phyloP scores from a whole-genome alignment of 805 yeast species.

The Starmerella tilneyi region DNA sequence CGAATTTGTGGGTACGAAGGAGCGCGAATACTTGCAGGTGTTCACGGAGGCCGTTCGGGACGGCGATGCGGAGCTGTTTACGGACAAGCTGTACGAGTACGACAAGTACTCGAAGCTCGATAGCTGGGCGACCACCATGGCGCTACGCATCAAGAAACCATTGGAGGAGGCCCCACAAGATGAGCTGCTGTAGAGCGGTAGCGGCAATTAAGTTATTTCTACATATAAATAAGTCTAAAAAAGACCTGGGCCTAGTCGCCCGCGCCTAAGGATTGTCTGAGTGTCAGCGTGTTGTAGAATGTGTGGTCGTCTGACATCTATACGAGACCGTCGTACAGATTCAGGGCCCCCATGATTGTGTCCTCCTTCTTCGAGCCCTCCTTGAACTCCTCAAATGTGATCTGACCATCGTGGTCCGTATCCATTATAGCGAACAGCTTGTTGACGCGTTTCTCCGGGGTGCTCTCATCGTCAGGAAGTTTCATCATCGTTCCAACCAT shows the following conservation, averaged over 20 bases:
- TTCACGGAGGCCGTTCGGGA: constrained; percentile 64
- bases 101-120: constrained; percentile 86
- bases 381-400: constrained; percentile 75
- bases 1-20: constrained; percentile 53
- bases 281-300: no score
- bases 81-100: constrained; percentile 64
- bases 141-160: constrained; percentile 68
- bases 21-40: constrained; percentile 55
- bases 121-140: constrained; percentile 75
- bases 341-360: constrained; percentile 62
- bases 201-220: constrained; percentile 1
- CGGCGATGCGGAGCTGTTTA: constrained; percentile 68
- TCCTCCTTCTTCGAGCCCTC: constrained; percentile 73
- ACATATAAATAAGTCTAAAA: constrained; percentile 2
- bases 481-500: constrained; percentile 95
- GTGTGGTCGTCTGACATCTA: no score
- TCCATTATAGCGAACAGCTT: constrained; percentile 70
- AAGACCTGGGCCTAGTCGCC: not conserved
- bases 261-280: not conserved
- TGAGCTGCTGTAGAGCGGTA: constrained; percentile 32
- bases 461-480: constrained; percentile 75
- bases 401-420: constrained; percentile 56
- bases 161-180: constrained; percentile 60
- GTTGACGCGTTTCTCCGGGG: constrained; percentile 78
- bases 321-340: constrained; percentile 70